Base-by-base conservation (phyloP, 306 rosid genomes). In the Arachis hypogaea region DNA sequence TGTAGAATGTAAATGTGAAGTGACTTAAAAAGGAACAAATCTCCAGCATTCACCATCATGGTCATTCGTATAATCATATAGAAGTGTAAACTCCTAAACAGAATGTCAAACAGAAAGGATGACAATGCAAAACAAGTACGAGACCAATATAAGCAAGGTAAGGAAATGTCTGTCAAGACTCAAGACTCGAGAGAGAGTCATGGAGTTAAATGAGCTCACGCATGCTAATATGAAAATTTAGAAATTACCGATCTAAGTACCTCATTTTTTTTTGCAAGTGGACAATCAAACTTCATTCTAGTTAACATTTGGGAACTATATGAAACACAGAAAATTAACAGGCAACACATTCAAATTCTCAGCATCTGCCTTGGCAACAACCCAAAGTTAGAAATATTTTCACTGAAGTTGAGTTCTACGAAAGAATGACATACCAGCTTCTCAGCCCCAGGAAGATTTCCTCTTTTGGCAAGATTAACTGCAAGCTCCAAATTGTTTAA, bases 381-480 rank as follows among this genome's bases (percentile, higher is more conserved):
- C 51, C 45, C 33, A 22, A 56, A 57, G 36, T 67, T 69, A n/a
- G 58, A 65, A 76, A 78, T 42, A 51, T 12, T 59, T 64, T 65
- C 11, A 46, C 49, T 59, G 7, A 12, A 62, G 40, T 68, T 67
- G 68, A 55, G 62, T 68, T 72, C 40, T 55, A 3, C 58, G 45
- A 18, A 66, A 63, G 74, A 52, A 60, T 67, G 63, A 64, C 84
- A 56, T 82, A 92, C 99, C 90, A 95, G 87, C 82, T 95, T 89
- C 84, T 95, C 99, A 8, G 99, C 99, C 76, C 99, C 99, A 22
- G 99, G 99, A 80, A 95, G 98, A 73, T 95, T 92, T 86, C 99
- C 99, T 83, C 99, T 86, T 87, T 95, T 92, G 71, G 99, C 99
- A 72, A 95, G 98, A 84, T 87, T 95, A 76, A 95, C 99, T 16